Evolutionary conservation across 2,329 filamentous ascomycete genomes (phyloP), one percentile per base, ranked within the genome.

Genomic region (Cytospora chrysosperma): DNA sequence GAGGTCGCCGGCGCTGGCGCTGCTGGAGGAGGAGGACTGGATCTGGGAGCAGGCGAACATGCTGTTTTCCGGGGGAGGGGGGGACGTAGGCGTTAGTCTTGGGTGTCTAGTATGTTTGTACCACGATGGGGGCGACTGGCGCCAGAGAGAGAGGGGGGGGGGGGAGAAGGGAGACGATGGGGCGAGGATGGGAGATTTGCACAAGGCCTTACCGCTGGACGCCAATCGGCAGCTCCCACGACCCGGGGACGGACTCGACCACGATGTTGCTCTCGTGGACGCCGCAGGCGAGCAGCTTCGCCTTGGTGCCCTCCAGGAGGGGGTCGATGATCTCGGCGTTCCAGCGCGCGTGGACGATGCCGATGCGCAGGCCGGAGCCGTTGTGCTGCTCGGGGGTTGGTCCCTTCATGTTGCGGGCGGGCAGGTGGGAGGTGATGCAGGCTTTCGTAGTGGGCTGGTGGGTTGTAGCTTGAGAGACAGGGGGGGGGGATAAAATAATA

Each of bases 311-410:
- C 59, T 85, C 81, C 66, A 99, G 84, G 63, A 99, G 87, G 59
- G 92, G 88, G 64, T 91, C 88, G 77, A 98, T 97, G 75, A 99
- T 92, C 69, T 84, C 85, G 68, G 83, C 84, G 81, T 99, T 99
- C 95, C 95, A 99, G 72, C 95, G 88, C 64, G 94, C 94, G 79
- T 98, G 95, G 64, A 99, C 86, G 74, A 99, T 98, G 74, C 91
- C 94, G 74, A 99, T 89, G 74, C 95, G 92, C 68, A 99, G 86
- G 72, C 81, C 82, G 71, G 86, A 86, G 76, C 91, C 90, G 74
- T 88, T 82, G 76, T 86, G 82, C 70, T 83, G 79, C 74, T 87
- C 78, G 60, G 80, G 78, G 68, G 79, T 78, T n/a, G 84, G 84
- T 64, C 82, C 83, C 72, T 86, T 87, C 75, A 82, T 75, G 64